Conservation (phyloP, 2,329 filamentous ascomycete species). For the Stagonosporopsis vannaccii region DNA sequence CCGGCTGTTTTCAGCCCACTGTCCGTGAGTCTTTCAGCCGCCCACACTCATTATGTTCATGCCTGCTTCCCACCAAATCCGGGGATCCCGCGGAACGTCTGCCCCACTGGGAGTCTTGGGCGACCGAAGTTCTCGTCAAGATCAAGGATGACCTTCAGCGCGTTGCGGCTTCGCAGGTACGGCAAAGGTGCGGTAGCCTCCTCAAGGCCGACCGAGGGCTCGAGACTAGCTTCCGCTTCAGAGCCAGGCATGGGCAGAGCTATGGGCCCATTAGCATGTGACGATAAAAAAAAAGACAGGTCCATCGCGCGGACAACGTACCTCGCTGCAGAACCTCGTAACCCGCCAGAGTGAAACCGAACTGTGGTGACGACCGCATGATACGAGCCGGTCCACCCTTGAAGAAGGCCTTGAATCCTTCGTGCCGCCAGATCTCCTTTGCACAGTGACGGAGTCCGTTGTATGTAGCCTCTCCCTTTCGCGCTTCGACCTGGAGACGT, state of each 20-base stretch:
- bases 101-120: slow-evolving; percentile 63
- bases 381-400: slow-evolving; percentile 97
- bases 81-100: slow-evolving; percentile 45
- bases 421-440: slow-evolving; percentile 81
- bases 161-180: slow-evolving; percentile 81
- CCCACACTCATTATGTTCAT: slow-evolving; percentile 27
- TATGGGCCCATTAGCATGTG: neutral
- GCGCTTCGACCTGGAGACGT: slow-evolving; percentile 93
- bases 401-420: slow-evolving; percentile 97
- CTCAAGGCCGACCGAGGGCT: slow-evolving; percentile 68
- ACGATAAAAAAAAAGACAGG: neutral
- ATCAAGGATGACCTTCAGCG: slow-evolving; percentile 93
- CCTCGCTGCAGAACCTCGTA: slow-evolving; percentile 87
- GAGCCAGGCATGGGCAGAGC: slow-evolving; percentile 78
- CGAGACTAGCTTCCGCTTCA: slow-evolving; percentile 59
- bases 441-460: slow-evolving; percentile 87
- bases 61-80: slow-evolving; percentile 46
- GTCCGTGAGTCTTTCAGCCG: slow-evolving; percentile 26
- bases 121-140: slow-evolving; percentile 92
- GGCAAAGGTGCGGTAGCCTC: slow-evolving; percentile 70
- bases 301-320: slow-evolving; percentile 6
- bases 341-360: slow-evolving; percentile 94
- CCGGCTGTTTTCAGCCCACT: slow-evolving; percentile 44
- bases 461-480: slow-evolving; percentile 92
- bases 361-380: slow-evolving; percentile 92